A percentile compares a stretch with the other conserved stretches of the same genome.
These are phyloP conservation scores for Fonsecaea pugnacius DNA, from an alignment of 2,329 filamentous ascomycete genomes.

Conservation along the genomic window DNA sequence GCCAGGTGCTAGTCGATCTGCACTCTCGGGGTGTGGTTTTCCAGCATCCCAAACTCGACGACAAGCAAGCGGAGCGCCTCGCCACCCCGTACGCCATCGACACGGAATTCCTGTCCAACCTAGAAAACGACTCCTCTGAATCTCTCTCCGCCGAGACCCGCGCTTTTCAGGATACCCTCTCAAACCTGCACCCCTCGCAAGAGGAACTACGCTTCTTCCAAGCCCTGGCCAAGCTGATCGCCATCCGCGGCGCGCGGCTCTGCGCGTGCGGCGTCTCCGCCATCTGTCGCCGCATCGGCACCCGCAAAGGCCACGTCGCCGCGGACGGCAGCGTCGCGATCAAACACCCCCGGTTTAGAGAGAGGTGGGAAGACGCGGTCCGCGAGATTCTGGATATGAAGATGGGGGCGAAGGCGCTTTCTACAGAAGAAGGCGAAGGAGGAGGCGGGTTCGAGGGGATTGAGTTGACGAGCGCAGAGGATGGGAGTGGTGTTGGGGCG, in stretches of 20 bases:
- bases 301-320: conserved; percentile 85
- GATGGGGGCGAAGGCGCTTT: conserved; percentile 1
- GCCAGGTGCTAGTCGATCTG: conserved; percentile 80
- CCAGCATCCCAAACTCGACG: conserved; percentile 78
- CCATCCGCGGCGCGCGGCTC: conserved; percentile 87
- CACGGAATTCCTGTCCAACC: conserved; percentile 60
- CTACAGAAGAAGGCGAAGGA: conserved; percentile 33
- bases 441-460: conserved; percentile 37
- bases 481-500: conserved; percentile 49
- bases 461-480: conserved; percentile 46
- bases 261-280: conserved; percentile 94
- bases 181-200: conserved; percentile 6
- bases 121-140: conserved; percentile 28
- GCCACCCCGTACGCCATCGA: conserved; percentile 87
- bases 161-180: not conserved
- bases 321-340: conserved; percentile 61
- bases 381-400: conserved; percentile 46
- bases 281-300: conserved; percentile 94
- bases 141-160: conserved; percentile 6
- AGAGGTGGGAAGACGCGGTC: conserved; percentile 47
- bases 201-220: conserved; percentile 58
- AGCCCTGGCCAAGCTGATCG: conserved; percentile 88
- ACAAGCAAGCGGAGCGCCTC: conserved; percentile 56
- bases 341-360: conserved; percentile 50
- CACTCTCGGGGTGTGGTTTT: conserved; percentile 77